Base-by-base conservation (phyloP, 495 filamentous ascomycete species). In the Terfezia claveryi region DNA sequence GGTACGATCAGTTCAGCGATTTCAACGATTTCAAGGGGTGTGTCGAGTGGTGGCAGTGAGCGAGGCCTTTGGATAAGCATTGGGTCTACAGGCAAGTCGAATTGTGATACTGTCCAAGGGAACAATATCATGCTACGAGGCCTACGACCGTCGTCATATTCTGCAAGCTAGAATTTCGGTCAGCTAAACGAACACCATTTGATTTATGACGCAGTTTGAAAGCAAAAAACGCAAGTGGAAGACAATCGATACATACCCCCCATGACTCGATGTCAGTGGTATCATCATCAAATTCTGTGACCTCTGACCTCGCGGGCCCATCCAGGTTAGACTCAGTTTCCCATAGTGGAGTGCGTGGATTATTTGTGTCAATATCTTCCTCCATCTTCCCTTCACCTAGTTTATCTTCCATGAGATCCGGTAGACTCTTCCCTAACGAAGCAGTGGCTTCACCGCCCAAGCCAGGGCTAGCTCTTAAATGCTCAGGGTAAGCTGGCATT, bases 91-190 rank as follows among this genome's bases (percentile, higher is more conserved):
- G 41, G 17, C 12, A 46, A 46, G 4, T 46, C 8, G 41, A 46
- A 46, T 46, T 46, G 41, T 14, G 41, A 6, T 12, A 58, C 59
- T 38, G 63, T 65, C 57, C 57, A 65, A 37, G 63, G 63, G n/a
- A 77, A 71, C 38, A 79, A 64, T 62, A 77, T 73, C 61, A 80
- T 64, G 64, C 83, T 86, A 54, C 76, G 79, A 16, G 80, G 81
- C 14, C 81, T 75, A 51, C 71, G 68, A 63, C 71, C 73, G 57
- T 71, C 68, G 41, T 20, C 14, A 46, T 14, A 20, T 20, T 46
- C 8, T 14, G 17, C 41, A 46, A 46, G 12, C 41, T 46, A 46
- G 41, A 58, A 66, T 67, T 20, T 46, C 17, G 41, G 17, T 20
- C 4, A 46, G 12, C 41, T 46, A 46, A 20, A 58, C 73, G 68